Evolutionary conservation across 2,329 filamentous ascomycete genomes (phyloP).

Genomic region (Epichloe festucae): DNA sequence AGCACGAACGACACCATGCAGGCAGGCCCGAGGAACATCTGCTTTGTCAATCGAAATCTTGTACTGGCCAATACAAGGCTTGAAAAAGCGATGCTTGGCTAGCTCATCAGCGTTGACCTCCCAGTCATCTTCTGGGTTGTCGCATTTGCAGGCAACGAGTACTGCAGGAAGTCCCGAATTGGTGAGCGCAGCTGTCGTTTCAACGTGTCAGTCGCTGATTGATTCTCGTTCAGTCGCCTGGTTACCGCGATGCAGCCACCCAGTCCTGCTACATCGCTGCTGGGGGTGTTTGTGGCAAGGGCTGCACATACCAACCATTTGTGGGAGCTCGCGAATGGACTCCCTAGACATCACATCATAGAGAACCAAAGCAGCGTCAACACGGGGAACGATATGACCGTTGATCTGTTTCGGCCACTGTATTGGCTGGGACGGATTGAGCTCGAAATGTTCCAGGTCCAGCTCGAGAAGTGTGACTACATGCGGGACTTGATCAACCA

Average conservation of each 20-base stretch:
- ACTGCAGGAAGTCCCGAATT: slow-evolving; percentile 63
- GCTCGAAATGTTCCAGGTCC: slow-evolving; percentile 51
- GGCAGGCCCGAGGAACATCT: slow-evolving; percentile 60
- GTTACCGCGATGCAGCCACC: background rate
- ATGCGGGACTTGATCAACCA: slow-evolving; percentile 44
- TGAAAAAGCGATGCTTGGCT: slow-evolving; percentile 47
- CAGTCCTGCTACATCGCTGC: background rate
- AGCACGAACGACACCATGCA: slow-evolving; percentile 61
- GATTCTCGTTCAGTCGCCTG: background rate
- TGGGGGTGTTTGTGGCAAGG: slow-evolving; percentile 1
- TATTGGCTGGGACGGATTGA: slow-evolving; percentile 42
- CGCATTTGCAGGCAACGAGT: slow-evolving; percentile 83
- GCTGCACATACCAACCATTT: slow-evolving; percentile 52
- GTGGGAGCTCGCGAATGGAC: slow-evolving; percentile 61
- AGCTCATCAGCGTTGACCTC: slow-evolving; percentile 59
- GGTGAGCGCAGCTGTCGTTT: slow-evolving; percentile 52
- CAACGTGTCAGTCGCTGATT: background rate
- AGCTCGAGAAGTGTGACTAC: slow-evolving; percentile 51
- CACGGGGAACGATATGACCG: slow-evolving; percentile 56
- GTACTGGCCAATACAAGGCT: slow-evolving; percentile 58
- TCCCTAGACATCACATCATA: slow-evolving; percentile 77
- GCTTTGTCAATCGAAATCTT: slow-evolving; percentile 58
- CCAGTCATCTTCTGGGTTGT: slow-evolving; percentile 56
- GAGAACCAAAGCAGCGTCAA: slow-evolving; percentile 74
- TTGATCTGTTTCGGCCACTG: slow-evolving; percentile 56